Conservation (phyloP, 129 eudicot genomes). For the Logfia minima region DNA sequence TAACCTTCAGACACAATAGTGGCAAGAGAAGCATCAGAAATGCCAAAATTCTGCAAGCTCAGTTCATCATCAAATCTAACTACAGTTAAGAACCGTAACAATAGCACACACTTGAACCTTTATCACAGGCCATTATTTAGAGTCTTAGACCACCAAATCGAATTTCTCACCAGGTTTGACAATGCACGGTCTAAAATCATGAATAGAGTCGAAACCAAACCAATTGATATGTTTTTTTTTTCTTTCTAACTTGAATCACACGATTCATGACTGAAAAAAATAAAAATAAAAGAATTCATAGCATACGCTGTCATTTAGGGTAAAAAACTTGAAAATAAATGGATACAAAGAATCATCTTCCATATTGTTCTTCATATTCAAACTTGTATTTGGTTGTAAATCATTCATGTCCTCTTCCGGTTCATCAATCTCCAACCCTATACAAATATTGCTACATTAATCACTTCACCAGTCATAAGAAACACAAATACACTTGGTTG, state of each 20-base stretch:
- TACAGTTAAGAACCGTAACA: conserved; percentile 41
- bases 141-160: not conserved
- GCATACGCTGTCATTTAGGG: not conserved
- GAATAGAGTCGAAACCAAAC: too few relatives aligned
- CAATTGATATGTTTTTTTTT: too few relatives aligned
- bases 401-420: conserved; percentile 28
- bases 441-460: not conserved
- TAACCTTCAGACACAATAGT: conserved; percentile 80
- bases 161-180: not conserved
- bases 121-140: not conserved
- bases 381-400: conserved; percentile 25
- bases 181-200: conserved; percentile 11
- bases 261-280: too few relatives aligned
- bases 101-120: not conserved
- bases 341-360: conserved; percentile 86
- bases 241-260: too few relatives aligned
- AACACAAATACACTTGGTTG: not conserved
- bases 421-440: conserved; percentile 44
- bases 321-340: not conserved
- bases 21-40: conserved; percentile 82
- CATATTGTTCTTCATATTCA: conserved; percentile 34
- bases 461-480: not conserved
- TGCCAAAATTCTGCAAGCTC: conserved; percentile 75
- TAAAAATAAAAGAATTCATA: too few relatives aligned
- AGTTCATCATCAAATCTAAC: conserved; percentile 66